Evolutionary conservation across 306 rosid genomes (phyloP), one percentile per base, ranked within the genome.

Genomic region (Pterocarpus macrocarpus): DNA sequence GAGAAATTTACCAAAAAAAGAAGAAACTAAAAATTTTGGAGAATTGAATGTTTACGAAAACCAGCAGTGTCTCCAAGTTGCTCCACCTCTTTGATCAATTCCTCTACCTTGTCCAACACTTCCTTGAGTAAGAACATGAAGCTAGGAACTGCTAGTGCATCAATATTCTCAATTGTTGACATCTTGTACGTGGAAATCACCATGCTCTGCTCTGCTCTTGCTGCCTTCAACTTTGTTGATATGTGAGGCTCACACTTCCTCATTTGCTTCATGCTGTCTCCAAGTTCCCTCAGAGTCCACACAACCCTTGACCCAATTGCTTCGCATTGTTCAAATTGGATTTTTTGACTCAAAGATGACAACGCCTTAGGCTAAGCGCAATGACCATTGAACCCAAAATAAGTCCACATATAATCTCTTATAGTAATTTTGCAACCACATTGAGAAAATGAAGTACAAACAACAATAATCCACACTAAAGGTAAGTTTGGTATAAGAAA

Each of bases 41-140:
- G 5, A 30, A 44, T 67, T 77, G 67, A 67, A 71, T 66, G 65
- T 52, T 75, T 8, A 45, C 17, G 73, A 72, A 94, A 94, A 22
- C 71, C 71, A 76, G 92, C 97, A 11, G 83, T 41, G 13, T 87
- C 74, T 71, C 87, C 92, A 68, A 94, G 85, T 69, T 91, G 84
- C 61, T 91, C 92, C 50, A 90, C 87, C 78, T 85, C 84, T 83
- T 88, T 91, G 38, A 87, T 79, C 84, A 91, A n/a, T 55, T 85
- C 87, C 61, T 90, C 92, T 8, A 88, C 90, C 71, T 89, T 91
- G 4, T 91, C 92, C 76, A 89, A 80, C 65, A 86, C 86, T 68
- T 90, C 85, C 69, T 64, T 90, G 5, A 91, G 47, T 28, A 86
- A 69, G 86, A 94, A 88, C 43, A 88, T 75, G 38, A 84, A 81